Evolutionary conservation across 345 rosid species (phyloP), one percentile per base, ranked within the genome.

Genomic region (Dipteronia dyeriana): DNA sequence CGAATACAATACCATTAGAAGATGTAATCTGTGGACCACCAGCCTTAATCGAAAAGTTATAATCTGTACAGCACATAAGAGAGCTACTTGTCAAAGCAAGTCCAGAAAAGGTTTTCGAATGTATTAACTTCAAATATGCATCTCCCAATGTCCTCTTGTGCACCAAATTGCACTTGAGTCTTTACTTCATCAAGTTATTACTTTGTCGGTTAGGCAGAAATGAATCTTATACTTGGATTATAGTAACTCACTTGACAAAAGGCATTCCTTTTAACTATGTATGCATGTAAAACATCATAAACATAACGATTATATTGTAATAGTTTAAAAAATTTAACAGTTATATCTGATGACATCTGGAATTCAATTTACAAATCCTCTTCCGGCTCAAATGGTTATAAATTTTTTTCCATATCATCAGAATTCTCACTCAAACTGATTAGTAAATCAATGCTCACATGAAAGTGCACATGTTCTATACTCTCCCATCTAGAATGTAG

Each of bases 21-120:
- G n/a, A n/a, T n/a, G n/a, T n/a, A n/a, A n/a, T n/a, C n/a, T n/a
- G n/a, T n/a, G n/a, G n/a, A n/a, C n/a, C n/a, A n/a, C n/a, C n/a
- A n/a, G n/a, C n/a, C n/a, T n/a, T n/a, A n/a, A 51, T 76, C 0
- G 87, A 72, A 70, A 94, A 91, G 26, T 80, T 77, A 56, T 62
- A 87, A 85, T 91, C 98, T 92, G 83, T 23, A 22, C 0, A 29
- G 16, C 14, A 69, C 12, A 43, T 43, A 43, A 43, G 49, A 1
- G 4, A 68, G 47, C 23, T 4, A 45, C 8, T n/a, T 62, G 2
- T 64, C 77, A 7, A 54, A 39, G 51, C 3, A 51, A 64, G 7
- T 2, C 1, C 47, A 16, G 20, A 66, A 6, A 45, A 47, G 11
- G 20, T 64, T 25, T 29, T 6, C 16, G 13, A 26, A 61, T 17